Evolutionary conservation across 176 grass and related monocot genomes (phyloP), one percentile per base, ranked within the genome.

Genomic region (Poa pratensis): DNA sequence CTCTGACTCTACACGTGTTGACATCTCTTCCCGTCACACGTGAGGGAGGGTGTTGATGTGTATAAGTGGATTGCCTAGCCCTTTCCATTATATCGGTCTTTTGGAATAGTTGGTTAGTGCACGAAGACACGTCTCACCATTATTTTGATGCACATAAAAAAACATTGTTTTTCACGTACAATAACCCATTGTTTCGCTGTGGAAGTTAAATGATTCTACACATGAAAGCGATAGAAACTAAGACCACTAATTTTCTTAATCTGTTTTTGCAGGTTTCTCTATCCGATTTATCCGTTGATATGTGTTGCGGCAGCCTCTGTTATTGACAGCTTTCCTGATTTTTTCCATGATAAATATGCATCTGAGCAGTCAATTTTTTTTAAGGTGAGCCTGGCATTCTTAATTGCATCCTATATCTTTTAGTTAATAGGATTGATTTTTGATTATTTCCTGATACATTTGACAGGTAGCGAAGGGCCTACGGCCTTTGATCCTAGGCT

Each of bases 251-350:
- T 80, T 75, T 71, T 62, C 51, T 66, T 28, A 54, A 83, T 89
- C 75, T 87, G 11, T 74, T 14, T 74, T 4, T 85, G 88, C 86
- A 99, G 96, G 78, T 99, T 99, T 88, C 93, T 99, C 62, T 99
- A 99, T 91, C 93, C 96, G 86, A 96, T 99, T 66, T 99, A 99
- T 78, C 86, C 96, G 74, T 91, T 99, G 58, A 99, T 99, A 84
- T 99, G 96, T 84, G 84, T 95, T 55, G 93, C 96, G 28, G 93
- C 96, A 50, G 86, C 89, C 61, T 90, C 96, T 86, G 93, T 99
- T 70, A 94, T 96, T 65, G 96, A 96, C 51, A 88, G 57, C 76
- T 86, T 92, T 84, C 96, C 96, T 32, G 90, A 99, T 71, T 80
- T 94, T 90, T 95, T 99, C 81, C 84, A 88, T 86, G 93, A 99